These are phyloP conservation scores for Botryosphaeria dothidea DNA, from an alignment of 2,329 filamentous ascomycete genomes.

Conservation along the genomic window DNA sequence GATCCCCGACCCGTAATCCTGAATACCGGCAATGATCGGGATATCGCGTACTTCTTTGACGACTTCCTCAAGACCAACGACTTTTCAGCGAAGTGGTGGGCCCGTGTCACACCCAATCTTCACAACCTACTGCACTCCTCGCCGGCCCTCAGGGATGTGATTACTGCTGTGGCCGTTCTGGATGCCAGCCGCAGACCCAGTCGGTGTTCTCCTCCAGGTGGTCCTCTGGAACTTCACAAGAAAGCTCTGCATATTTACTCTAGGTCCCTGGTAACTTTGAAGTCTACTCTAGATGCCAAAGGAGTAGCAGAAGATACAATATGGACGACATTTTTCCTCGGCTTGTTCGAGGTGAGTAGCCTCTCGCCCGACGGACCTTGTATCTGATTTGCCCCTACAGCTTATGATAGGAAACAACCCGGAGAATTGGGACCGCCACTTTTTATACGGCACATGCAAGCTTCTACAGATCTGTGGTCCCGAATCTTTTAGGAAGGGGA, in stretches of 20 bases:
- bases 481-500: background rate
- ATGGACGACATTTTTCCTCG: background rate
- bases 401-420: background rate
- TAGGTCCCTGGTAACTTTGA: background rate
- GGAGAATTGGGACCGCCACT: slow-evolving; percentile 8
- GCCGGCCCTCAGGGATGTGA: background rate
- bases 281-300: background rate
- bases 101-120: background rate
- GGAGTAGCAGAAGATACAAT: background rate
- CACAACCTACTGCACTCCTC: background rate
- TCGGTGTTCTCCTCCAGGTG: background rate
- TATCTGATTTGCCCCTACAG: background rate
- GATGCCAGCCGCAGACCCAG: background rate
- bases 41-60: slow-evolving; percentile 1
- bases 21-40: background rate
- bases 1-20: background rate
- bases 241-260: background rate
- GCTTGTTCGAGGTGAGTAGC: background rate
- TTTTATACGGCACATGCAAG: slow-evolving; percentile 1
- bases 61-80: slow-evolving; percentile 4
- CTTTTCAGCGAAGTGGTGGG: background rate
- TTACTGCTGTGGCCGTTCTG: background rate
- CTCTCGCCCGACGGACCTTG: background rate
- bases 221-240: background rate
- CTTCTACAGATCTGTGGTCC: background rate